These are phyloP conservation scores for Naganishia vaughanmartiniae DNA, from an alignment of 768 basidiomycete genomes.

Conservation along the genomic window DNA sequence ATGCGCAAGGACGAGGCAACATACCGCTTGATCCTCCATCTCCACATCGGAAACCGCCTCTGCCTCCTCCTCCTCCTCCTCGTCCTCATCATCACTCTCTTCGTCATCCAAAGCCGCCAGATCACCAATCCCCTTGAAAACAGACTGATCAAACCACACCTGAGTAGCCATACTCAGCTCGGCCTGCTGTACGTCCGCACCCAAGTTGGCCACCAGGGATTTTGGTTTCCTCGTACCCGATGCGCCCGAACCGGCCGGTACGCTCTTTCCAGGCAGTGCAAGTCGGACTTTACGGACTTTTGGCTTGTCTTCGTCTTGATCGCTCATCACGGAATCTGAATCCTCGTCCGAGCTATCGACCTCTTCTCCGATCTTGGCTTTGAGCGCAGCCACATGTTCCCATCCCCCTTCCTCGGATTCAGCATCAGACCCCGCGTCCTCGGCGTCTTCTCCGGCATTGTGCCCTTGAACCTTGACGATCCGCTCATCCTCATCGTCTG, in stretches of 20 bases:
- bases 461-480: constrained; percentile 59
- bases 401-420: constrained; percentile 55
- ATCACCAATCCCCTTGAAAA: constrained; percentile 69
- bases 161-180: constrained; percentile 60
- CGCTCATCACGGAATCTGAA: constrained; percentile 58
- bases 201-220: constrained; percentile 57
- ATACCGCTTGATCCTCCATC: constrained; percentile 38
- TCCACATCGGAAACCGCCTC: constrained; percentile 46
- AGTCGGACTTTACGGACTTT: constrained; percentile 32
- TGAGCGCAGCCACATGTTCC: constrained; percentile 48
- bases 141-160: constrained; percentile 93
- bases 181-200: constrained; percentile 48
- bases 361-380: constrained; percentile 46
- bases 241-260: constrained; percentile 30
- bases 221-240: constrained; percentile 30
- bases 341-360: constrained; percentile 55
- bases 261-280: constrained; percentile 32
- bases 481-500: constrained; percentile 39
- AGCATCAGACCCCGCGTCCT: constrained; percentile 61
- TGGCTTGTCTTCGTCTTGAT: constrained; percentile 45
- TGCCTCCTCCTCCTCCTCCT: constrained; percentile 49
- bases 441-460: constrained; percentile 42
- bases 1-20: too few species aligned
- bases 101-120: constrained; percentile 54
- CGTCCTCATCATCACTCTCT: constrained; percentile 54